Percentiles rank a stretch among this genome's conserved stretches.
Conservation (phyloP, 306 rosid genomes). For the Prunus mongolica region DNA sequence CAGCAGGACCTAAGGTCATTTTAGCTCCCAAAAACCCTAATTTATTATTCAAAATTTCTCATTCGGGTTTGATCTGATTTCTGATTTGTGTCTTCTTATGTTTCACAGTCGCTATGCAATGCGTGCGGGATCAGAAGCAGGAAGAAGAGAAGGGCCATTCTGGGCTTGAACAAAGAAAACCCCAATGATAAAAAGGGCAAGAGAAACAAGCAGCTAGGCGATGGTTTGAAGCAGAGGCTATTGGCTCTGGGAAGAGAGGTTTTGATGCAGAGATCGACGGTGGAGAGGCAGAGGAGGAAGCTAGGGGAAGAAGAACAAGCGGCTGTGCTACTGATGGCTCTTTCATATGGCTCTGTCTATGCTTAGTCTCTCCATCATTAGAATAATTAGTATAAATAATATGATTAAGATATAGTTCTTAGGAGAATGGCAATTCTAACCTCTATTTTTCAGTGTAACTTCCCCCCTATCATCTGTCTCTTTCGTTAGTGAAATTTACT, state of each 20-base stretch:
- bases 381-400: conserved; percentile 5
- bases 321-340: conserved; percentile 85
- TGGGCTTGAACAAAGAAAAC: conserved; percentile 63
- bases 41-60: too few relatives aligned
- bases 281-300: conserved; percentile 67
- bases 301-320: conserved; percentile 91
- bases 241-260: conserved; percentile 70
- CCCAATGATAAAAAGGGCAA: conserved; percentile 45
- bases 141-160: conserved; percentile 82
- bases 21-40: neutral
- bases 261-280: conserved; percentile 70
- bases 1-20: conserved; percentile 89
- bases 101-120: conserved; percentile 75
- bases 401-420: neutral
- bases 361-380: conserved; percentile 22
- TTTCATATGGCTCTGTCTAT: conserved; percentile 88
- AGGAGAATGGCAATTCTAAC: conserved; percentile 28
- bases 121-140: conserved; percentile 99
- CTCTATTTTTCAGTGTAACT: conserved; percentile 35
- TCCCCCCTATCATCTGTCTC: conserved; percentile 2
- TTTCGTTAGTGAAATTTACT: conserved; percentile 21
- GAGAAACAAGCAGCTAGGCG: conserved; percentile 41
- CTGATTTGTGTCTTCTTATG: neutral
- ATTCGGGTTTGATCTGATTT: conserved; percentile 1
- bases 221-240: conserved; percentile 55